Evolutionary conservation across 257 asterid genomes (phyloP).

Genomic region (Penstemon davidsonii): DNA sequence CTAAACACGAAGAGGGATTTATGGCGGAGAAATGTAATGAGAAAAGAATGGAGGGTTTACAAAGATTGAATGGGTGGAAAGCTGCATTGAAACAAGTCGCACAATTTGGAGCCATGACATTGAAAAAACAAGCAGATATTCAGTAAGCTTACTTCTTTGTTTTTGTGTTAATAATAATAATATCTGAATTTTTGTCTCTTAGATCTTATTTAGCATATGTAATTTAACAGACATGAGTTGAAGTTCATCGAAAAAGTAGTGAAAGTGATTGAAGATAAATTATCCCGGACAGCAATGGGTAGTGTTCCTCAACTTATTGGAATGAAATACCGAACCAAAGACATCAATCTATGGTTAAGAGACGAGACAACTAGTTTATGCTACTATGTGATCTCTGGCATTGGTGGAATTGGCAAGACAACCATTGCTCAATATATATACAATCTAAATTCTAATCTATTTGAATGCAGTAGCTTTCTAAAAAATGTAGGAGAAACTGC

Average conservation of each 20-base stretch:
- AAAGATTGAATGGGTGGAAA: slow-evolving; percentile 15
- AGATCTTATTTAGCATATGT: too few relatives aligned
- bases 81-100: slow-evolving; percentile 19
- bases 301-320: slow-evolving; percentile 19
- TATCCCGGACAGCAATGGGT: background rate
- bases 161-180: too few relatives aligned
- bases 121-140: slow-evolving; percentile 1
- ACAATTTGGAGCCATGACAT: slow-evolving; percentile 4
- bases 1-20: background rate
- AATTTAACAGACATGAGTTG: slow-evolving; percentile 17
- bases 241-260: slow-evolving; percentile 28
- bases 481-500: slow-evolving; percentile 20
- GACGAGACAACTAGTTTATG: slow-evolving; percentile 5
- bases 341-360: slow-evolving; percentile 20
- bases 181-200: too few relatives aligned
- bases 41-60: background rate
- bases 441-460: slow-evolving; percentile 6
- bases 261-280: slow-evolving; percentile 15
- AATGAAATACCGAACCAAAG: slow-evolving; percentile 23
- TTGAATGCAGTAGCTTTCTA: slow-evolving; percentile 27
- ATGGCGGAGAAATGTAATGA: background rate
- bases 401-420: slow-evolving; percentile 9
- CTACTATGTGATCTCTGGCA: slow-evolving; percentile 20
- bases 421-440: slow-evolving; percentile 11
- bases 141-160: too few relatives aligned